These are phyloP conservation scores for Pouteria glomerata DNA, from an alignment of 148 eudicot species.

Conservation along the genomic window DNA sequence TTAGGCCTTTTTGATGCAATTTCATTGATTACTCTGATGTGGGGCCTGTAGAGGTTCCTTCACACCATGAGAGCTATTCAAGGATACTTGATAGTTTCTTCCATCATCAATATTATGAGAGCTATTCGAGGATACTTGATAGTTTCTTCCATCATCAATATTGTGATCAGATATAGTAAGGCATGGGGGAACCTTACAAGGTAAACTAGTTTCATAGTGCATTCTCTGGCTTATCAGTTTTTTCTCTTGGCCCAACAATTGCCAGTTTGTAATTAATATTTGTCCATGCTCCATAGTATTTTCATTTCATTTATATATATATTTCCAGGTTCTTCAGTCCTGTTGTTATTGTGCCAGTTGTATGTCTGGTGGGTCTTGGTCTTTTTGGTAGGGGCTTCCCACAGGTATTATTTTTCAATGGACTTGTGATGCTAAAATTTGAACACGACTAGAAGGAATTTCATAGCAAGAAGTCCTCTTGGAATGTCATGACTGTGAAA, in stretches of 20 bases:
- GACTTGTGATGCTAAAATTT: no score
- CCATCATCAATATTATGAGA: constrained; percentile 70
- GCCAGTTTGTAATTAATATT: no score
- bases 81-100: constrained; percentile 86
- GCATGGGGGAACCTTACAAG: constrained; percentile 75
- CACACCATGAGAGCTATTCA: constrained; percentile 86
- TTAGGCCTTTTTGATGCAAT: not conserved
- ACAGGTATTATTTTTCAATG: constrained; percentile 61
- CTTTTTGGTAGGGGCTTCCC: constrained; percentile 81
- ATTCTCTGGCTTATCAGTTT: not conserved
- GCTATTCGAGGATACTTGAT: no score
- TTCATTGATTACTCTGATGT: constrained; percentile 5
- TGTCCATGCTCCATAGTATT: no score
- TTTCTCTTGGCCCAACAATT: not conserved
- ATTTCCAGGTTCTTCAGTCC: constrained; percentile 68
- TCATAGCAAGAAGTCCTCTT: constrained; percentile 74
- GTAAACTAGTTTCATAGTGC: constrained; percentile 23
- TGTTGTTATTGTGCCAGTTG: constrained; percentile 66
- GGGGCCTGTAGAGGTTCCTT: constrained; percentile 63
- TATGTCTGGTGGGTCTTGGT: constrained; percentile 82
- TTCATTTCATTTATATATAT: no score
- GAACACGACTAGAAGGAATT: constrained; percentile 91
- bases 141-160: constrained; percentile 78
- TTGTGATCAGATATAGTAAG: constrained; percentile 67
- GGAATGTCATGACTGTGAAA: constrained; percentile 89